Evolutionary conservation across 169 alveolate species (phyloP).

Genomic region (Eimeria maxima): DNA sequence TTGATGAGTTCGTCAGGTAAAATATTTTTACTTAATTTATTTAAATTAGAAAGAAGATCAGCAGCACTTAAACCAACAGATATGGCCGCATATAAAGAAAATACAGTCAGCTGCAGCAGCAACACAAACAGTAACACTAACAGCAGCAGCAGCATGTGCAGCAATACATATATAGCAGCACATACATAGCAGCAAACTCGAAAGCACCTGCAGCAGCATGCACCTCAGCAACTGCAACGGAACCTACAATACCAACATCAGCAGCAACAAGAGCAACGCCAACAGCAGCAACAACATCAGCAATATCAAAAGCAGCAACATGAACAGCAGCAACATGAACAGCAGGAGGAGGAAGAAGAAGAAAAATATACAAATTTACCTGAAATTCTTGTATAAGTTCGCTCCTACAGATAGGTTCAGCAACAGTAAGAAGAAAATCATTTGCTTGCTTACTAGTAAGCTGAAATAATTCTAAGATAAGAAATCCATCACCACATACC

Average conservation of each 20-base stretch:
- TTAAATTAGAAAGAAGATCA: constrained; percentile 91
- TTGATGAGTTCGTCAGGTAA: constrained; percentile 61
- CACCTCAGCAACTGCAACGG: too few species aligned
- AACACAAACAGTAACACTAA: not conserved
- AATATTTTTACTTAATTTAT: constrained; percentile 94
- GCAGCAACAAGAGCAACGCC: not conserved
- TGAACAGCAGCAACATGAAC: not conserved
- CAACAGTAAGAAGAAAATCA: constrained; percentile 98
- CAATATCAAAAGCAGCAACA: constrained; percentile 43
- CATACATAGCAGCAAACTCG: too few species aligned
- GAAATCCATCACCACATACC: constrained; percentile 95
- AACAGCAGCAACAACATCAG: not conserved
- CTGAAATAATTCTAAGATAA: constrained; percentile 91
- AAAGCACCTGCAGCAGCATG: too few species aligned
- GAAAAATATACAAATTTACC: not conserved
- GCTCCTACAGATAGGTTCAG: constrained; percentile 99
- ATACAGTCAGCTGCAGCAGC: constrained; percentile 83
- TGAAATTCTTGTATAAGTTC: constrained; percentile 88
- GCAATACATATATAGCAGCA: too few species aligned
- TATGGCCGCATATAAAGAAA: constrained; percentile 96
- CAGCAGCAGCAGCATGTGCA: too few species aligned
- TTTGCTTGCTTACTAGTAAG: constrained; percentile 95
- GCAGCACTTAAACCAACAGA: constrained; percentile 97
- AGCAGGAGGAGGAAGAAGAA: constrained; percentile 54
- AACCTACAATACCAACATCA: too few species aligned